Evolutionary conservation across 1,139 yeast genomes (phyloP).

Genomic region (Blastobotrys arbuscula): DNA sequence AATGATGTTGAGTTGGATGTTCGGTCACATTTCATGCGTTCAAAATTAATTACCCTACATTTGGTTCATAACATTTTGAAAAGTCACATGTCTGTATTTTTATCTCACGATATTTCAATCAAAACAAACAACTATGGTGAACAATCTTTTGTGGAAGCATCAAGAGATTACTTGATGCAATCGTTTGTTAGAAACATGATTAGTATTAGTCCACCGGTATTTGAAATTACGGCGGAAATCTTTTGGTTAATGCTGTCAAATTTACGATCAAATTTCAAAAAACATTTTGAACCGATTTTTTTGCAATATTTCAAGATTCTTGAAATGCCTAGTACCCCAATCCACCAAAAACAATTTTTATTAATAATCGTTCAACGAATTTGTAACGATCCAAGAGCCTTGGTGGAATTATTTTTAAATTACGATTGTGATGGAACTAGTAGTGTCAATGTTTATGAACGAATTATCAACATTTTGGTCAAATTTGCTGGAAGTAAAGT

Average conservation of each 20-base stretch:
- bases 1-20: conserved; percentile 60
- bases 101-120: conserved; percentile 58
- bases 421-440: conserved; percentile 82
- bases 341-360: conserved; percentile 87
- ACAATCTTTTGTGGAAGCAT: conserved; percentile 67
- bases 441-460: conserved; percentile 82
- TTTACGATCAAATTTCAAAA: conserved; percentile 78
- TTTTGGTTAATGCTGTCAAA: conserved; percentile 85
- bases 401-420: conserved; percentile 88
- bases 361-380: conserved; percentile 71
- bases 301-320: conserved; percentile 92
- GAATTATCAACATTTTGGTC: conserved; percentile 70
- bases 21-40: conserved; percentile 87
- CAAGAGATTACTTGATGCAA: conserved; percentile 78
- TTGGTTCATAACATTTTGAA: conserved; percentile 79
- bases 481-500: conserved; percentile 65
- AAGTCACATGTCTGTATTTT: conserved; percentile 78
- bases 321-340: conserved; percentile 84
- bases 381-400: conserved; percentile 82
- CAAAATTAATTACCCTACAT: conserved; percentile 82
- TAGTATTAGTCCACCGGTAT: conserved; percentile 84
- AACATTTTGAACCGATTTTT: conserved; percentile 89
- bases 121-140: conserved; percentile 53
- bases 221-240: conserved; percentile 85
- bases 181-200: conserved; percentile 90